Percentiles rank a stretch among this genome's conserved stretches.
Evolutionary conservation across 257 asterid species (phyloP).

Genomic region (Fraxinus quadrangulata): DNA sequence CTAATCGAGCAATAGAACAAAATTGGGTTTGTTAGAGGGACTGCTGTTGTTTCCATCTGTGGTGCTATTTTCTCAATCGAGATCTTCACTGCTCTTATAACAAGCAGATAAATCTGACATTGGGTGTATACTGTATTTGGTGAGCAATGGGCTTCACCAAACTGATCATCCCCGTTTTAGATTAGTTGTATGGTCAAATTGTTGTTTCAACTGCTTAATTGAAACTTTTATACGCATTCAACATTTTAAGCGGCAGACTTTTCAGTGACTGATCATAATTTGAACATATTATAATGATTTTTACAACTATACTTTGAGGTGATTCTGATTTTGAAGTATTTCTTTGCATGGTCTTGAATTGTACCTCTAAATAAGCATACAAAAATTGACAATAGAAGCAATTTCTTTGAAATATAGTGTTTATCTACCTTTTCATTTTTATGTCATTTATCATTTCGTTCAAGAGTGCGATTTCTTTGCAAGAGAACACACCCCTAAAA

Average conservation of each 20-base stretch:
- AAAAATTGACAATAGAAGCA: not conserved
- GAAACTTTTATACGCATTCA: no score
- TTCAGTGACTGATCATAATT: no score
- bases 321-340: not conserved
- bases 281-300: no score
- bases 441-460: not conserved
- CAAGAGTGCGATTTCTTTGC: conserved; percentile 6
- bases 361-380: not conserved
- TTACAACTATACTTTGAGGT: no score
- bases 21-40: conserved; percentile 93
- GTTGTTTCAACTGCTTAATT: no score
- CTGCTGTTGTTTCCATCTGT: conserved; percentile 93
- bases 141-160: conserved; percentile 32
- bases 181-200: no score
- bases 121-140: conserved; percentile 92
- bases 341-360: no score
- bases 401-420: not conserved
- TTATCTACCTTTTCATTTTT: not conserved
- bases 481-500: conserved; percentile 45
- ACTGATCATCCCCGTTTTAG: no score
- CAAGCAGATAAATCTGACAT: conserved; percentile 92
- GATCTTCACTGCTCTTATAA: conserved; percentile 77
- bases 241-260: no score
- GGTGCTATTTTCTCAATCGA: conserved; percentile 99
- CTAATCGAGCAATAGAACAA: conserved; percentile 94